A percentile compares a stretch with the other conserved stretches of the same genome.
phyloP scores from a whole-genome alignment of 2,329 filamentous ascomycete genomes.

The Thelonectria olida region DNA sequence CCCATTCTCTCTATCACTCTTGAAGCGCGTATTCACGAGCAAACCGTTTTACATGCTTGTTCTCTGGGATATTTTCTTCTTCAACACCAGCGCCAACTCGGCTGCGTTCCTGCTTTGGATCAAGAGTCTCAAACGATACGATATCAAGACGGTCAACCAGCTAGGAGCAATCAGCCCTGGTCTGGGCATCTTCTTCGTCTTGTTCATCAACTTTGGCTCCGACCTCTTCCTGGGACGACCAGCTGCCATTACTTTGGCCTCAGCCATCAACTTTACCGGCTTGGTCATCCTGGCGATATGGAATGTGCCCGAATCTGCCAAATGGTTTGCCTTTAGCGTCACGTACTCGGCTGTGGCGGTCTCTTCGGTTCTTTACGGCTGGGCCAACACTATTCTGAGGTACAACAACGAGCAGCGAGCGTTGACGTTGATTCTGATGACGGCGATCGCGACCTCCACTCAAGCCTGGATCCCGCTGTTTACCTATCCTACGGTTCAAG shows the following conservation, averaged over 20 bases:
- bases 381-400: constrained; percentile 28
- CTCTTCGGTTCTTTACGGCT: constrained; percentile 29
- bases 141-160: constrained; percentile 23
- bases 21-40: constrained; percentile 25
- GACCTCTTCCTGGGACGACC: constrained; percentile 31
- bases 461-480: constrained; percentile 29
- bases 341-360: constrained; percentile 28
- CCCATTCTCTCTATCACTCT: constrained; percentile 13
- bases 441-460: constrained; percentile 26
- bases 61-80: constrained; percentile 29
- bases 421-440: constrained; percentile 29
- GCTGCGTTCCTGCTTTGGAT: constrained; percentile 31
- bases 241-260: constrained; percentile 27
- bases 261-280: constrained; percentile 25
- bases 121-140: constrained; percentile 27
- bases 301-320: constrained; percentile 28
- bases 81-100: constrained; percentile 27
- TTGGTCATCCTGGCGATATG: constrained; percentile 27
- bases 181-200: constrained; percentile 31
- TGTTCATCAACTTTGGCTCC: constrained; percentile 35
- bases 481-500: constrained; percentile 27
- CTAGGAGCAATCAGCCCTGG: constrained; percentile 29
- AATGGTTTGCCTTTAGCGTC: constrained; percentile 32
- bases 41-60: constrained; percentile 27
- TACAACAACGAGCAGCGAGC: constrained; percentile 29